Evolutionary conservation across 139 green algal genomes (phyloP), one percentile per base, ranked within the genome.

Genomic region (Marvania coccoides): DNA sequence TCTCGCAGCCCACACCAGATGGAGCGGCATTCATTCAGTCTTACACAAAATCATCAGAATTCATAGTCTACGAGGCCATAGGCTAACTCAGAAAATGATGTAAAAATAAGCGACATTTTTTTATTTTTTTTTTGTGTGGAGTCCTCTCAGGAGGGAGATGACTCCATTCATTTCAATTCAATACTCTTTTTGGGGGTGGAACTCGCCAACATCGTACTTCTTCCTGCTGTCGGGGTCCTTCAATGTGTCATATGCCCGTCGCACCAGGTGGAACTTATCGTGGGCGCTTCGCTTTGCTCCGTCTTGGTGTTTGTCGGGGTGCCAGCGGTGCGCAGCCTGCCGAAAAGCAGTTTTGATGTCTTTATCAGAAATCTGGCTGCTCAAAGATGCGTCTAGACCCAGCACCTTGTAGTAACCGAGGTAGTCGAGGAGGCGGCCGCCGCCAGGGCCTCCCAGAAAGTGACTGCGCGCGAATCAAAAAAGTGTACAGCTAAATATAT

Each of bases 371-470:
- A 79, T 36, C 0, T 31, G 57, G 4, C 51, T 45, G n/a, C 40
- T 26, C 26, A 37, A 61, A 10, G 69, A 66, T 1, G 65, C 54
- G 4, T 86, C 71, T 26, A 93, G 56, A 15, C 80, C 84, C 48
- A 94, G 65, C 8, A 80, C 46, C n/a, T 67, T 56, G 73, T 94
- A 94, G 79, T 89, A 93, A 1, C 84, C 86, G 4, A 93, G 56
- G 59, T 87, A 88, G 64, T 94, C 87, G 3, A 62, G 33, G 24
- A 75, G 61, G n/a, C 70, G 54, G 37, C 70, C 61, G 24, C 48
- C 34, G 1, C 19, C n/a, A n/a, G 26, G n/a, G 19, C 42, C 42
- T 28, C 42, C 42, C 19, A 51, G 42, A 51, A 51, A 51, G 19
- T 51, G 19, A 51, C 19, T 19, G 19, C 19, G 42, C 19, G 19